Evolutionary conservation across 192 early-diverging fungal species (phyloP).

Genomic region (Jimgerdemannia flammicorona): DNA sequence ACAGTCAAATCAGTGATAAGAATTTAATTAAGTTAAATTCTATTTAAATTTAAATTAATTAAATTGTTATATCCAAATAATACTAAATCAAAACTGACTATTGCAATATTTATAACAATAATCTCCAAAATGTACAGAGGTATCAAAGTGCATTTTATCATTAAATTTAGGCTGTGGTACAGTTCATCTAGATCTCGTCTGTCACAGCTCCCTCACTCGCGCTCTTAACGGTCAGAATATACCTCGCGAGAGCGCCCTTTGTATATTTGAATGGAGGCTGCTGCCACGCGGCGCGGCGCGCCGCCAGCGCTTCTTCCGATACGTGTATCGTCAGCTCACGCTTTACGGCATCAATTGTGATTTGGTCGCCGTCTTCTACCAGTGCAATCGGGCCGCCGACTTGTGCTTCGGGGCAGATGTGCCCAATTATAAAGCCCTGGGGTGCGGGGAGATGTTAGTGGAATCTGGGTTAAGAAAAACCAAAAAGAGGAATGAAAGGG

Average conservation of each 20-base stretch:
- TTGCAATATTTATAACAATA: neutral
- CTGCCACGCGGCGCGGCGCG: conserved; percentile 67
- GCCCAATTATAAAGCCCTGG: conserved; percentile 95
- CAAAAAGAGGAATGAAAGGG: neutral
- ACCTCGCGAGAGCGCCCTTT: conserved; percentile 86
- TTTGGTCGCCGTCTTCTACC: conserved; percentile 83
- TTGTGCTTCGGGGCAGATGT: conserved; percentile 97
- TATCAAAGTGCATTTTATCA: no score
- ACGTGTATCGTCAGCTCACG: conserved; percentile 75
- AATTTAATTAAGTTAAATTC: no score
- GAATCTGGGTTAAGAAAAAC: neutral
- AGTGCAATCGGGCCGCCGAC: conserved; percentile 94
- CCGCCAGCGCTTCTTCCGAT: conserved; percentile 68
- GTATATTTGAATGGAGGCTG: conserved; percentile 82
- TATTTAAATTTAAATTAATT: no score
- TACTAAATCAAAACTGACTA: neutral
- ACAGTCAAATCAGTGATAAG: no score
- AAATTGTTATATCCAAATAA: no score
- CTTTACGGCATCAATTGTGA: conserved; percentile 82
- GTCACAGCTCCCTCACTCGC: conserved; percentile 82
- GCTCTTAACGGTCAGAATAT: conserved; percentile 76
- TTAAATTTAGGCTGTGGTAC: neutral
- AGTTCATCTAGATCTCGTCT: conserved; percentile 46
- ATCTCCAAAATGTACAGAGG: no score
- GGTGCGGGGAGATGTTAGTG: conserved; percentile 6